These are phyloP conservation scores for Proliferodiscus dingleyae DNA, from an alignment of 2,329 filamentous ascomycete species.

Conservation along the genomic window DNA sequence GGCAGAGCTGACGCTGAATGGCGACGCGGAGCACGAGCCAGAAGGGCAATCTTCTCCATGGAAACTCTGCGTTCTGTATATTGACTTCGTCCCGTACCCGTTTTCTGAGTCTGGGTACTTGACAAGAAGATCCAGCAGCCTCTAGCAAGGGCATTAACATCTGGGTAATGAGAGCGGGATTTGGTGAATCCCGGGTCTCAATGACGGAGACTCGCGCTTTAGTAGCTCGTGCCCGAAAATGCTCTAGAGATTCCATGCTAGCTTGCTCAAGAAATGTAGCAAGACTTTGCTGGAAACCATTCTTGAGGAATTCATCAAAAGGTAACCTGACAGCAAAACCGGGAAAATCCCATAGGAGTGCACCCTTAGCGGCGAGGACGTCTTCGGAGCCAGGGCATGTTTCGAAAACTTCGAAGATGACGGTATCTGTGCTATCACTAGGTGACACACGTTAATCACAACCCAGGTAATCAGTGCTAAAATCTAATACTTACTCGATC, in stretches of 20 bases:
- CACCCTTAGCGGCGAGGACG: constrained; percentile 46
- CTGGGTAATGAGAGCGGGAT: constrained; percentile 53
- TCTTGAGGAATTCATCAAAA: constrained; percentile 32
- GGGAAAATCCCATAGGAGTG: constrained; percentile 57
- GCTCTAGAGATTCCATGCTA: constrained; percentile 46
- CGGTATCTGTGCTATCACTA: constrained; percentile 19
- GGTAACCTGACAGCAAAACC: constrained; percentile 46
- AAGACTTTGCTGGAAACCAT: constrained; percentile 43
- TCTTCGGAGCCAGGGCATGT: constrained; percentile 47
- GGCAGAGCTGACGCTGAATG: constrained; percentile 46
- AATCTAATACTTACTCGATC: constrained; percentile 32
- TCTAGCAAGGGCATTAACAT: constrained; percentile 58
- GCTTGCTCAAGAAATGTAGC: constrained; percentile 52
- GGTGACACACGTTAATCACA: background rate
- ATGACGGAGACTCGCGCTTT: constrained; percentile 47
- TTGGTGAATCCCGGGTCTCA: constrained; percentile 53
- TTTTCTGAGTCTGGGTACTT: constrained; percentile 44
- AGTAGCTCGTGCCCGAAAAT: constrained; percentile 44
- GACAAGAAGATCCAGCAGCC: constrained; percentile 41
- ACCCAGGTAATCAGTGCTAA: background rate
- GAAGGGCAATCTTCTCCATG: constrained; percentile 58
- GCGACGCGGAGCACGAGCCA: constrained; percentile 59
- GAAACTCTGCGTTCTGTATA: constrained; percentile 42
- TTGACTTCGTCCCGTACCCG: constrained; percentile 56
- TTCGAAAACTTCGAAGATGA: constrained; percentile 58